Evolutionary conservation across 495 filamentous ascomycete species (phyloP), one percentile per base, ranked within the genome.

Genomic region (Lasiosphaeria ovina): DNA sequence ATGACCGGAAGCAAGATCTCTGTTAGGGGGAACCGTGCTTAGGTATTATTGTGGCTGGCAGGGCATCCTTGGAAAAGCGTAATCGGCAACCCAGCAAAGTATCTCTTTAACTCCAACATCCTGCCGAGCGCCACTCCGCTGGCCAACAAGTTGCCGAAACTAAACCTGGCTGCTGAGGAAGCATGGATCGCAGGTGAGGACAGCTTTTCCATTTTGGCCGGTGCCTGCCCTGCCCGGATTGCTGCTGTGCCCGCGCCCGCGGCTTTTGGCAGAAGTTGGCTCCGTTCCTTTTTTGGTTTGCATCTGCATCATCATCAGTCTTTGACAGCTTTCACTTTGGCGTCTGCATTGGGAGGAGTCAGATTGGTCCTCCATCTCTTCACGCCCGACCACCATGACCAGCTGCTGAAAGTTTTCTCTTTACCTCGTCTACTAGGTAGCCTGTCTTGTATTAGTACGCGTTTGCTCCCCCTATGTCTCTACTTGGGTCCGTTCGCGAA

Each of bases 271-370:
- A 50, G 55, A 51, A 59, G 44, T 47, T 47, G 44, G 44, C 5
- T 47, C 44, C 44, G 44, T 60, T 62, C 57, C 34, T 34, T 52
- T 49, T 53, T 34, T 35, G 51, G 51, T 51, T 51, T 44, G 24
- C 24, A 24, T 24, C 24, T 24, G 24, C 24, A 24, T 24, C 35
- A 40, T 51, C 62, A 40, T 54, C 56, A 32, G 54, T 68, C 58
- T 64, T 14, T 62, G 68, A 61, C 66, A 68, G 66, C 66, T 65
- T 70, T 33, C 68, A 58, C 42, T 57, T 68, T 61, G 14, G 34
- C 12, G 9, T 7, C 35, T 12, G 33, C 31, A 35, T 49, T 57
- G 11, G 44, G 36, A 57, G 34, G n/a, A 51, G 45, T 60, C 47
- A 17, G 35, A 24, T 24, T 24, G 24, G 24, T 24, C 24, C 24